Conservation (phyloP, 2,329 filamentous ascomycete species). For the Sphaerulina populicola region DNA sequence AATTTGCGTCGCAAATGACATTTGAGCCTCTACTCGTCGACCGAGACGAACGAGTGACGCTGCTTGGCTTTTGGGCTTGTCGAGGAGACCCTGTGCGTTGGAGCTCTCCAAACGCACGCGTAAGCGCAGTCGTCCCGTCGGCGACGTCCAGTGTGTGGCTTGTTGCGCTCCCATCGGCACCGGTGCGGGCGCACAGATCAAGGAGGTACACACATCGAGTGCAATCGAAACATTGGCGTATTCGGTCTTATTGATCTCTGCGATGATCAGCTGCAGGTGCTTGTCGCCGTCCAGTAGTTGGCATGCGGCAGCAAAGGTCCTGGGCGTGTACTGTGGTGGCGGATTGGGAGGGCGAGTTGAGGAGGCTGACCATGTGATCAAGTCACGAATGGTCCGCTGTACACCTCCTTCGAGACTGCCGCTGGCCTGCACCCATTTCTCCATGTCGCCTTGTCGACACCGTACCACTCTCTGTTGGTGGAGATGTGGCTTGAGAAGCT, state of each 20-base stretch:
- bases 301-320: slow-evolving; percentile 55
- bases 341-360: slow-evolving; percentile 40
- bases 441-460: slow-evolving; percentile 58
- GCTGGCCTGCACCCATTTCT: slow-evolving; percentile 48
- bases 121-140: slow-evolving; percentile 26
- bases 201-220: slow-evolving; percentile 60
- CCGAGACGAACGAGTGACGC: slow-evolving; percentile 34
- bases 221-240: slow-evolving; percentile 52
- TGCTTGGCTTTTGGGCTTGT: slow-evolving; percentile 51
- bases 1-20: slow-evolving; percentile 56
- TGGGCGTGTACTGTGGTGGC: slow-evolving; percentile 62
- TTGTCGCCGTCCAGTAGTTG: slow-evolving; percentile 55
- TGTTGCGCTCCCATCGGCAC: slow-evolving; percentile 24
- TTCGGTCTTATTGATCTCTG: slow-evolving; percentile 57
- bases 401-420: slow-evolving; percentile 36
- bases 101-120: slow-evolving; percentile 43
- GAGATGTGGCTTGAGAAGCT: slow-evolving; percentile 53
- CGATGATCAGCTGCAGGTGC: slow-evolving; percentile 54
- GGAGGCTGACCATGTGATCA: slow-evolving; percentile 56
- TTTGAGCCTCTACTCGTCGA: slow-evolving; percentile 30
- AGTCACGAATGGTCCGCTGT: slow-evolving; percentile 52
- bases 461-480: slow-evolving; percentile 53
- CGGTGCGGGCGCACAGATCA: slow-evolving; percentile 57
- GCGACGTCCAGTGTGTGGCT: slow-evolving; percentile 34
- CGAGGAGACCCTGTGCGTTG: slow-evolving; percentile 48